A percentile compares a stretch with the other conserved stretches of the same genome.
phyloP scores from a whole-genome alignment of 228 moss, liverwort and hornwort species.

The Sphagnum magellanicum region DNA sequence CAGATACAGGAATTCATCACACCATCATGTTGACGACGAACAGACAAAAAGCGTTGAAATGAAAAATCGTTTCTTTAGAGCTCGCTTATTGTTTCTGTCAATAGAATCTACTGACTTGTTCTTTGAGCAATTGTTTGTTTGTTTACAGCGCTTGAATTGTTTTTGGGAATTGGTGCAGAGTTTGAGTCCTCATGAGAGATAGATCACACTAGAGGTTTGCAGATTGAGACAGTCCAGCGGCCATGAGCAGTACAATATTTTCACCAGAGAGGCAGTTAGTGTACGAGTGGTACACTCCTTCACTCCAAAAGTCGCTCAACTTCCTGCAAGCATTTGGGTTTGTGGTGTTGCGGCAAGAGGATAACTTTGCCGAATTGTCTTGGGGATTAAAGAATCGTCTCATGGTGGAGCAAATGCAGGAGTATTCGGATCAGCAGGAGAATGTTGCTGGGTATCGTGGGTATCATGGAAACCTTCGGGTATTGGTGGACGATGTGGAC shows the following conservation, averaged over 20 bases:
- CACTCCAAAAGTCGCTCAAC: constrained; percentile 26
- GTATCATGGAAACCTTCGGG: constrained; percentile 55
- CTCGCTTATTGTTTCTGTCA: too few species aligned
- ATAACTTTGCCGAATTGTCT: constrained; percentile 47
- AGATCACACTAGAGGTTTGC: too few species aligned
- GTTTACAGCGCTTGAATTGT: too few species aligned
- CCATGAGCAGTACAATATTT: constrained; percentile 9
- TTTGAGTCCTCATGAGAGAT: too few species aligned
- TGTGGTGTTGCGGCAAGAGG: constrained; percentile 33
- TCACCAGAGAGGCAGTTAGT: constrained; percentile 53
- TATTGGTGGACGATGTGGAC: constrained; percentile 61
- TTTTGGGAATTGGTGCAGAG: too few species aligned
- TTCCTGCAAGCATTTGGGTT: constrained; percentile 55
- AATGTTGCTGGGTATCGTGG: constrained; percentile 15
- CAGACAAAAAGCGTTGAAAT: too few species aligned
- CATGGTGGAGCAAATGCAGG: constrained; percentile 45
- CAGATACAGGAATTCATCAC: too few species aligned
- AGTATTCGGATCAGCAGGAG: background rate
- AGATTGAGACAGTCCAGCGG: too few species aligned
- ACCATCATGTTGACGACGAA: too few species aligned
- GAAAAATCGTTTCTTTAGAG: too few species aligned
- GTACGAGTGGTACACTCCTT: constrained; percentile 78
- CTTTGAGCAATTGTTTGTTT: too few species aligned
- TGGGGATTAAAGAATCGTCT: constrained; percentile 33
- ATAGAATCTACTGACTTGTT: too few species aligned